Percentiles rank a stretch among this genome's conserved stretches.
phyloP scores from a whole-genome alignment of 371 early-diverging fungal species.

The Circinella umbellata region DNA sequence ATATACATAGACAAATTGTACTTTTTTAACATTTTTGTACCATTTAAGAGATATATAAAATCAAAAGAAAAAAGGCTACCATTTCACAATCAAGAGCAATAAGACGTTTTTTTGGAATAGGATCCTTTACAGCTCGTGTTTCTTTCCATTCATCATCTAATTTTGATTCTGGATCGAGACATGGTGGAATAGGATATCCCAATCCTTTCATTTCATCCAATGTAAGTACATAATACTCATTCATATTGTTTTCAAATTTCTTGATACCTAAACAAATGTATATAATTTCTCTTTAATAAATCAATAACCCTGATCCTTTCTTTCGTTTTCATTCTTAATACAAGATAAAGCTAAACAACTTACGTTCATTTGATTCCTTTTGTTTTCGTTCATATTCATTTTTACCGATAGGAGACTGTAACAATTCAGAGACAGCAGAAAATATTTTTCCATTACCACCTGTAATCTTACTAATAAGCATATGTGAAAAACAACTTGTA shows the following conservation, averaged over 20 bases:
- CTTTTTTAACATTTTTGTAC: not conserved
- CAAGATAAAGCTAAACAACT: not conserved
- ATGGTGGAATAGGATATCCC: slow-evolving; percentile 61
- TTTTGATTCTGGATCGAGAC: slow-evolving; percentile 33
- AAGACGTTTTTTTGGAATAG: slow-evolving; percentile 36
- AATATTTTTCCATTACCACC: slow-evolving; percentile 31
- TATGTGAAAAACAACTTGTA: slow-evolving; percentile 30
- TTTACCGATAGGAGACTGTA: slow-evolving; percentile 37
- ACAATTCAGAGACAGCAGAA: slow-evolving; percentile 35
- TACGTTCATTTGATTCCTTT: slow-evolving; percentile 28
- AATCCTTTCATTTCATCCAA: slow-evolving; percentile 49
- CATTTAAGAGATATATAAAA: too few relatives aligned
- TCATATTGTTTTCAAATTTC: slow-evolving; percentile 35
- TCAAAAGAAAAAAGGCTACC: slow-evolving; percentile 38
- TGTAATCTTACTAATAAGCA: slow-evolving; percentile 38
- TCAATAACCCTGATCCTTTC: too few relatives aligned
- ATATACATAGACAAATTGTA: not conserved
- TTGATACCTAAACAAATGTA: slow-evolving; percentile 13
- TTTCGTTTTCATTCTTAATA: not conserved
- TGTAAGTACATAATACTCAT: slow-evolving; percentile 55
- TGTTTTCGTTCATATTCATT: slow-evolving; percentile 15
- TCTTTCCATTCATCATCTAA: slow-evolving; percentile 63
- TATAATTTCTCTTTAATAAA: not conserved
- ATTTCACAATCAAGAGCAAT: slow-evolving; percentile 88
- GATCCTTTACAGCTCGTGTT: slow-evolving; percentile 34